Conservation (phyloP, 2,329 filamentous ascomycete species). For the Ophiobolus disseminans region DNA sequence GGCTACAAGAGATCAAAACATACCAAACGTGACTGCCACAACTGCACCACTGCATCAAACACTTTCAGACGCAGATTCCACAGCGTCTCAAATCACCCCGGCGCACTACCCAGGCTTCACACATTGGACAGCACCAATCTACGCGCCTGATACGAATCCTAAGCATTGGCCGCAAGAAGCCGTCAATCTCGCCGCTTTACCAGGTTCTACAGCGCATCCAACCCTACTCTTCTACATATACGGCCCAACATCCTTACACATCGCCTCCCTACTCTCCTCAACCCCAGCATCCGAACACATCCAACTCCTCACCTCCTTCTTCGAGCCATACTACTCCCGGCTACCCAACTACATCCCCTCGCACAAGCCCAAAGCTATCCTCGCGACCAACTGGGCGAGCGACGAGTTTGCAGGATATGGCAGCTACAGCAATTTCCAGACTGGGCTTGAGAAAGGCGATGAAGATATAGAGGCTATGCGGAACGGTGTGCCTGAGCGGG, state of each 20-base stretch:
- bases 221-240: slow-evolving; percentile 86
- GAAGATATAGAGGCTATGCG: slow-evolving; percentile 71
- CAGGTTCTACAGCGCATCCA: slow-evolving; percentile 67
- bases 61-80: slow-evolving; percentile 5
- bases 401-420: slow-evolving; percentile 83
- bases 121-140: slow-evolving; percentile 76
- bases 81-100: slow-evolving; percentile 39
- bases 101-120: slow-evolving; percentile 69
- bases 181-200: slow-evolving; percentile 76
- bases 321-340: slow-evolving; percentile 77
- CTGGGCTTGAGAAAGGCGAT: slow-evolving; percentile 74
- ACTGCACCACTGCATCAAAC: slow-evolving; percentile 46
- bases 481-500: slow-evolving; percentile 64
- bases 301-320: slow-evolving; percentile 68
- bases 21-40: slow-evolving; percentile 49
- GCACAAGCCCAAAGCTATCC: slow-evolving; percentile 68
- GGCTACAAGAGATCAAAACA: slow-evolving; percentile 16
- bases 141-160: slow-evolving; percentile 68
- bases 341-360: slow-evolving; percentile 72
- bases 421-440: slow-evolving; percentile 85
- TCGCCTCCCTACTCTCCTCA: slow-evolving; percentile 35
- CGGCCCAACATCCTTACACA: slow-evolving; percentile 56
- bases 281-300: slow-evolving; percentile 54
- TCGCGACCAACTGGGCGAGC: slow-evolving; percentile 78
- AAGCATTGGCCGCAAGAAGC: slow-evolving; percentile 76